Conservation (phyloP, 257 asterid species). For the Rhazya stricta region DNA sequence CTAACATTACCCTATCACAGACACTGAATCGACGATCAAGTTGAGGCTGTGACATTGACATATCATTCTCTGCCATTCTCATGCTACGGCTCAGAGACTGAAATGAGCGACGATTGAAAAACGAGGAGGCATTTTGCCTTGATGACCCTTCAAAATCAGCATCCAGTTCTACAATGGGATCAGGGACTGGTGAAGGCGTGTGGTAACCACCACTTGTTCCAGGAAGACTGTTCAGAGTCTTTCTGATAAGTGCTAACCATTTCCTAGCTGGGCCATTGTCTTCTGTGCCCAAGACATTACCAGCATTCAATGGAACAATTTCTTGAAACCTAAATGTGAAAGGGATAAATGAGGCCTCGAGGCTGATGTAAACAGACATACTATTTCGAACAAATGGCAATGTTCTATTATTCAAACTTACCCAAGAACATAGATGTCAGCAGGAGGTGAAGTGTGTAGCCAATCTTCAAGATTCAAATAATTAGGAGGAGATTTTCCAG, state of each 20-base stretch:
- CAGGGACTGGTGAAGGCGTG: conserved; percentile 77
- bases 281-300: conserved; percentile 94
- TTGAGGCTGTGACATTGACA: conserved; percentile 47
- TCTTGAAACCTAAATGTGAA: conserved; percentile 79
- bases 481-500: conserved; percentile 89
- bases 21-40: conserved; percentile 81
- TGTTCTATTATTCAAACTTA: conserved; percentile 29
- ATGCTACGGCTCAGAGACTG: conserved; percentile 73
- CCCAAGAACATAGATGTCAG: conserved; percentile 97
- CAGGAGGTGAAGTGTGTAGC: conserved; percentile 96
- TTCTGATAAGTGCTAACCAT: conserved; percentile 78
- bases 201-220: conserved; percentile 51
- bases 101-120: conserved; percentile 64
- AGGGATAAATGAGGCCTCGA: neutral
- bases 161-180: conserved; percentile 73
- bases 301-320: conserved; percentile 95
- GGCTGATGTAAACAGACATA: neutral
- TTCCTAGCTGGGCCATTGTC: conserved; percentile 92
- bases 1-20: conserved; percentile 67
- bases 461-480: conserved; percentile 81
- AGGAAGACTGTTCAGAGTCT: conserved; percentile 66
- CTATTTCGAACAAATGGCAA: neutral
- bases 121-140: conserved; percentile 43
- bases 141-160: conserved; percentile 79
- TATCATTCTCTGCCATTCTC: conserved; percentile 65